Conservation (phyloP, 1,139 yeast species). For the Kurtzmaniella natalensis region DNA sequence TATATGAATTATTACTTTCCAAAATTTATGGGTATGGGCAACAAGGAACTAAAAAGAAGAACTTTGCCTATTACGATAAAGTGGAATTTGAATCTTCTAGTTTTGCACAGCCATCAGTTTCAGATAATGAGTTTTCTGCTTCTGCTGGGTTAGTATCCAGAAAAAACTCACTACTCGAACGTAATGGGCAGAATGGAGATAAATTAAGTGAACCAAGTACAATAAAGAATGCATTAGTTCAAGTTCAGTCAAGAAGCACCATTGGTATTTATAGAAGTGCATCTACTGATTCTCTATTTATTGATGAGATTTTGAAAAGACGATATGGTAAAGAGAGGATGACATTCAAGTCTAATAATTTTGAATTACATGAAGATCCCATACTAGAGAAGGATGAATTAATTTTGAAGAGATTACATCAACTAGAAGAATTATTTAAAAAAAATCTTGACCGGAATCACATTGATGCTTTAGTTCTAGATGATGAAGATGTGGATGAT, state of each 20-base stretch:
- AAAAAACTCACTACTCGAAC: slow-evolving; percentile 15
- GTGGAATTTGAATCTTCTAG: slow-evolving; percentile 10
- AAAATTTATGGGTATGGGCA: slow-evolving; percentile 13
- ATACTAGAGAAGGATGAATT: slow-evolving; percentile 4
- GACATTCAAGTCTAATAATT: slow-evolving; percentile 8
- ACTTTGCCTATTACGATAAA: slow-evolving; percentile 32
- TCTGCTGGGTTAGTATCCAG: slow-evolving; percentile 17
- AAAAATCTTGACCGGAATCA: slow-evolving; percentile 1
- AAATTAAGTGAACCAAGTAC: slow-evolving; percentile 16
- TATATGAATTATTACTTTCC: slow-evolving; percentile 27
- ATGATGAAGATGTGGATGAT: slow-evolving; percentile 1
- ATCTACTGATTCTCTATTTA: slow-evolving; percentile 32
- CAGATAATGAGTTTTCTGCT: slow-evolving; percentile 21
- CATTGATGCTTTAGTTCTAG: neutral
- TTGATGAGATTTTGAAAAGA: slow-evolving; percentile 25
- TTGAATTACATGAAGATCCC: slow-evolving; percentile 5
- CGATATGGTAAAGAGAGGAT: slow-evolving; percentile 18
- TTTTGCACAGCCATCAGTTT: too few species aligned
- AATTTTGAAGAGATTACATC: slow-evolving; percentile 6
- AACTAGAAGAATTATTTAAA: slow-evolving; percentile 7
- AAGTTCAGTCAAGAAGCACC: slow-evolving; percentile 26
- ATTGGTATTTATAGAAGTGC: slow-evolving; percentile 29
- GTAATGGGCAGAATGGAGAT: slow-evolving; percentile 6
- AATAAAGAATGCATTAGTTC: slow-evolving; percentile 8
- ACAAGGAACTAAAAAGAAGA: slow-evolving; percentile 23